These are phyloP conservation scores for Oldenlandia corymbosa DNA, from an alignment of 257 asterid species.

Conservation along the genomic window DNA sequence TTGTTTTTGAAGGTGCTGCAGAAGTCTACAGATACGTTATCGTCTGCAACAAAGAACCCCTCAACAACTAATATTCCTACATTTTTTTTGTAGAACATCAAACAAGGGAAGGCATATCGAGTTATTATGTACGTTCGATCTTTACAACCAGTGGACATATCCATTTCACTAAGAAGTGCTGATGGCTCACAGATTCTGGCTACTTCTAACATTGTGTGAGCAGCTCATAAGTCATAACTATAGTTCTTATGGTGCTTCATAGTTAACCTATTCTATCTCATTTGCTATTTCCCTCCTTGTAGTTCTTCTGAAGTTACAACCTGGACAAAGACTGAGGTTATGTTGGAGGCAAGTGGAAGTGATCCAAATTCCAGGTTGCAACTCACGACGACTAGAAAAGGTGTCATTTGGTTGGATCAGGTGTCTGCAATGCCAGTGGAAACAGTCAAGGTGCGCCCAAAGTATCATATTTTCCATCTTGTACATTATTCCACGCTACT, in stretches of 20 bases:
- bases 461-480: not conserved
- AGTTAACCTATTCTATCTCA: conserved; percentile 10
- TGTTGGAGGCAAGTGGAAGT: conserved; percentile 54
- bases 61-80: conserved; percentile 7
- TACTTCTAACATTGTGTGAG: conserved; percentile 56
- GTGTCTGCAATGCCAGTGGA: conserved; percentile 89
- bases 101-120: conserved; percentile 73
- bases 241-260: conserved; percentile 11
- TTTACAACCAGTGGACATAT: conserved; percentile 40
- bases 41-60: not conserved
- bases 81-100: conserved; percentile 61
- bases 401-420: conserved; percentile 93
- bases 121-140: conserved; percentile 70
- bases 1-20: not conserved
- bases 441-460: conserved; percentile 67
- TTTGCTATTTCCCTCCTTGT: conserved; percentile 31
- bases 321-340: conserved; percentile 70
- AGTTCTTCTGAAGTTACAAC: conserved; percentile 55
- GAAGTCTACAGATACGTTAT: not conserved
- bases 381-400: conserved; percentile 58
- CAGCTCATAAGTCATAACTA: not conserved
- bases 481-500: no score
- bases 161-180: conserved; percentile 65
- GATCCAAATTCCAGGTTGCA: conserved; percentile 72
- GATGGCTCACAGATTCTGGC: conserved; percentile 55